A percentile compares a stretch with the other conserved stretches of the same genome.
phyloP scores from a whole-genome alignment of 2,329 filamentous ascomycete species.

The Rhexocercosporidium sp. region DNA sequence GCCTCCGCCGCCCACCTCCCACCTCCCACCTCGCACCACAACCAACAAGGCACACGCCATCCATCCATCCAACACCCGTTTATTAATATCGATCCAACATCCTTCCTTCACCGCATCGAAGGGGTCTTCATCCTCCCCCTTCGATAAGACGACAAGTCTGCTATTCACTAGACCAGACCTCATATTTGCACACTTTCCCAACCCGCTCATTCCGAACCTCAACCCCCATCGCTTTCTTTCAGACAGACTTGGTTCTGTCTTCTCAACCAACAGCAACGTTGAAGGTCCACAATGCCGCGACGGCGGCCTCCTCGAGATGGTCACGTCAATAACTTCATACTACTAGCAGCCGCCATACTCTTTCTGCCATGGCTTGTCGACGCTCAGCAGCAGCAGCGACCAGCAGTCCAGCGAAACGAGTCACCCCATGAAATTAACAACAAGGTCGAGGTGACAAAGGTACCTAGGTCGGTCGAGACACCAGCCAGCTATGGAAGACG shows the following conservation, averaged over 20 bases:
- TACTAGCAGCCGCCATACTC: conserved; percentile 61
- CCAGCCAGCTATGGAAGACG: conserved; percentile 11
- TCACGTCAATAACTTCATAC: conserved; percentile 54
- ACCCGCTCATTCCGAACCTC: not conserved
- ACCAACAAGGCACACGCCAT: not conserved
- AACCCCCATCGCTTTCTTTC: not conserved
- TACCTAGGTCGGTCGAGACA: conserved; percentile 5
- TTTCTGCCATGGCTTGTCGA: conserved; percentile 64
- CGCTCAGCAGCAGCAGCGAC: conserved; percentile 67
- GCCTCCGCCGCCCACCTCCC: not conserved
- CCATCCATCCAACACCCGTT: not conserved
- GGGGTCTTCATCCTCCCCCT: not conserved
- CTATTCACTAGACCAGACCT: not conserved
- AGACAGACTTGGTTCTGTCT: conserved; percentile 34
- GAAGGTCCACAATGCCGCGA: conserved; percentile 62
- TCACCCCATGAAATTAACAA: conserved; percentile 40
- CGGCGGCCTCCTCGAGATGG: conserved; percentile 63
- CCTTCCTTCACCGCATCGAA: not conserved
- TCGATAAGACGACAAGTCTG: not conserved
- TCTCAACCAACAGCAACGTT: conserved; percentile 40
- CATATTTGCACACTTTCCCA: not conserved
- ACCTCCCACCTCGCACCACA: not conserved
- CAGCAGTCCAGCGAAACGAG: conserved; percentile 37
- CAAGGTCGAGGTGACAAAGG: conserved; percentile 39
- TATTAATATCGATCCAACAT: conserved; percentile 8